Evolutionary conservation across 2,329 filamentous ascomycete genomes (phyloP), one percentile per base, ranked within the genome.

Genomic region (Fusarium floridanum): DNA sequence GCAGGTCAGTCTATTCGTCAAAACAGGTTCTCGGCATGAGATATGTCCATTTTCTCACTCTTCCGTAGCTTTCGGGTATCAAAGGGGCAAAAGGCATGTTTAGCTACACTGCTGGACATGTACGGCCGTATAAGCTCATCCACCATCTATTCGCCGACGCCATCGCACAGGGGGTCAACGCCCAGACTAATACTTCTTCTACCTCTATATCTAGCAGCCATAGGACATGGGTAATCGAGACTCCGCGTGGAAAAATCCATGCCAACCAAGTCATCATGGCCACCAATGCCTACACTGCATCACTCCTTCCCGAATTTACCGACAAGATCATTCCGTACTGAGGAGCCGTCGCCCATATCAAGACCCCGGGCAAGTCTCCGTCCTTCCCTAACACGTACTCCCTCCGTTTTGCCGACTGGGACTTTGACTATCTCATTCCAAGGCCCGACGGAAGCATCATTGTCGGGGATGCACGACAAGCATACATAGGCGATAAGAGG

Each of bases 41-140:
- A 9, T 4, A 17, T 39, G 16, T 17, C 8, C 16, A 17, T 39
- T 4, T n/a, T 9, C 7, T 39, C 16, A 39, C 16, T n/a, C 37
- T 39, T 39, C 16, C 3, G 1, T 4, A 43, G 81, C 45, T 81
- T 36, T 76, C 82, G 1, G 81, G 81, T 2, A 76, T 85, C 57
- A 83, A 83, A 53, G 81, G 79, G 5, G 82, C 82, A 4, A 79
- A 80, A 56, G 79, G 75, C 8, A 78, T 70, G 22, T 79, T 82
- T 63, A 79, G 75, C 11, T 83, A 80, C 61, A 80, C 72, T 1
- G 75, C 74, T 1, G 74, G 67, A 4, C 72, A 76, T 53, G 10
- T 80, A 4, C 81, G 75, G 76, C 80, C 76, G 5, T 82, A 81
- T 63, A 82, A 82, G 65, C 70, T 82, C 20, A 72, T 82, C 6